Evolutionary conservation across 257 asterid species (phyloP).

Genomic region (Ilex asprella): DNA sequence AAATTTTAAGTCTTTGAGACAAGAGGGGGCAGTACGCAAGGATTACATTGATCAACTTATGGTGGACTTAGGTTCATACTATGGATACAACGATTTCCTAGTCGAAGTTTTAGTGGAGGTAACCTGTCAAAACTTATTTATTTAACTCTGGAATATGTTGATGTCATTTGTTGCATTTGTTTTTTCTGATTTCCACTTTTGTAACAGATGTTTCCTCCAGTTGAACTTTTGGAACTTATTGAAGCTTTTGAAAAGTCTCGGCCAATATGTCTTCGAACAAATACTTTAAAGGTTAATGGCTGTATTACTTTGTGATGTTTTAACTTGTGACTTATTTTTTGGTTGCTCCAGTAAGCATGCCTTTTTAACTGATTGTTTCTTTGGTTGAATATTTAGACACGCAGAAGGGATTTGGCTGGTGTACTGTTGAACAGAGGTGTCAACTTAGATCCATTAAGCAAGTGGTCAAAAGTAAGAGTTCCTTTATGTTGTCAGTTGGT

Average conservation of each 20-base stretch:
- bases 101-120: constrained; percentile 83
- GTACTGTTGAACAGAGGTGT: constrained; percentile 90
- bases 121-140: constrained; percentile 8
- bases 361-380: neutral
- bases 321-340: neutral
- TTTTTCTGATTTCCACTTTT: constrained; percentile 13
- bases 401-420: constrained; percentile 96
- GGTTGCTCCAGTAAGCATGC: neutral
- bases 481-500: neutral
- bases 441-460: constrained; percentile 91
- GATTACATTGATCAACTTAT: constrained; percentile 72
- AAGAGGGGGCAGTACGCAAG: constrained; percentile 62
- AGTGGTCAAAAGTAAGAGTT: constrained; percentile 88
- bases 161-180: constrained; percentile 4
- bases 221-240: constrained; percentile 88
- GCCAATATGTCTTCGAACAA: constrained; percentile 78
- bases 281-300: constrained; percentile 67
- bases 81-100: constrained; percentile 87
- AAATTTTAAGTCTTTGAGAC: constrained; percentile 66
- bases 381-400: constrained; percentile 45
- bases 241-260: constrained; percentile 96
- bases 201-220: constrained; percentile 74
- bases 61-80: constrained; percentile 61
- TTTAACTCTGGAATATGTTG: neutral
- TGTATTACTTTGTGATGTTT: neutral